Conservation (phyloP, 1,284 basidiomycete genomes). For the Wallemia ichthyophaga region DNA sequence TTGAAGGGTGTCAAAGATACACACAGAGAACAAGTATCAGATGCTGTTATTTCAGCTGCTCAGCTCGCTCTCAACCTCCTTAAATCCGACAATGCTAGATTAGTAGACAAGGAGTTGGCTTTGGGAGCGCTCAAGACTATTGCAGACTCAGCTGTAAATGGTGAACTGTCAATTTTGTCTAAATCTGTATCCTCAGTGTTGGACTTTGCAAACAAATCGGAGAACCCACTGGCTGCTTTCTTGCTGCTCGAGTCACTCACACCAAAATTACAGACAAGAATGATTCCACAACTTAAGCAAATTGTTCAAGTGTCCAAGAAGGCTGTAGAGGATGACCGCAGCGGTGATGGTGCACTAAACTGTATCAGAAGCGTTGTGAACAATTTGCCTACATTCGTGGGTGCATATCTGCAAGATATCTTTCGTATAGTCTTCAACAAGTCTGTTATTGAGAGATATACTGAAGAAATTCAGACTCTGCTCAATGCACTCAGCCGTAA, state of each 20-base stretch:
- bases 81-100: background rate
- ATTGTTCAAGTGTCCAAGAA: background rate
- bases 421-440: constrained; percentile 3
- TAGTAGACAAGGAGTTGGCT: background rate
- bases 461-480: constrained; percentile 3
- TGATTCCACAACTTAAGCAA: background rate
- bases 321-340: background rate
- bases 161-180: background rate
- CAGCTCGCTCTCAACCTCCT: background rate
- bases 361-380: constrained; percentile 8
- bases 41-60: constrained; percentile 1
- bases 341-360: constrained; percentile 5
- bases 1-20: constrained; percentile 9
- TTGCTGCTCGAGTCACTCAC: background rate
- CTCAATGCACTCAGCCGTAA: constrained; percentile 34
- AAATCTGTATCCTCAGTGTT: background rate
- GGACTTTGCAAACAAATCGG: background rate
- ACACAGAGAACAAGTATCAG: constrained; percentile 9
- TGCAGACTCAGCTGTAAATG: background rate
- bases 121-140: background rate
- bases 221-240: background rate
- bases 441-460: background rate
- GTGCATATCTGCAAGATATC: constrained; percentile 9
- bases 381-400: constrained; percentile 9
- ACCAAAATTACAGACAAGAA: background rate